phyloP scores from a whole-genome alignment of 2,329 filamentous ascomycete species.

The Talaromyces rugulosus region DNA sequence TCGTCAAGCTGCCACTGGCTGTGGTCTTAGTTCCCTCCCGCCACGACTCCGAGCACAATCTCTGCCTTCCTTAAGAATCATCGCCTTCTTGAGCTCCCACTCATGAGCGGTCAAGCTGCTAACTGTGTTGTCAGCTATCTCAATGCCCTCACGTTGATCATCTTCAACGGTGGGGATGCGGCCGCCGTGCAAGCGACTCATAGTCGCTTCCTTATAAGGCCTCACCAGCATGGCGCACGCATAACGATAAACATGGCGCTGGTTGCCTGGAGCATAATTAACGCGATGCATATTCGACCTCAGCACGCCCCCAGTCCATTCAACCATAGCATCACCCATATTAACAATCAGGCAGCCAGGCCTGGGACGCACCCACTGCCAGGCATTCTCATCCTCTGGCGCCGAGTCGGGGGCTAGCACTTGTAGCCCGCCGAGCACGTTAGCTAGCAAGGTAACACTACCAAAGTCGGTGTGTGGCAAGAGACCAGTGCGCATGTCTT shows the following conservation, averaged over 20 bases:
- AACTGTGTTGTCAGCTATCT: not conserved
- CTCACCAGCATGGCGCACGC: conserved; percentile 19
- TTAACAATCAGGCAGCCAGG: conserved; percentile 38
- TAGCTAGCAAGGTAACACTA: conserved; percentile 33
- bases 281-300: conserved; percentile 25
- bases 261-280: conserved; percentile 18
- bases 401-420: conserved; percentile 22
- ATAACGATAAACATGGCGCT: conserved; percentile 14
- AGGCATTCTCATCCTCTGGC: conserved; percentile 13
- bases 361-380: conserved; percentile 19
- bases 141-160: not conserved
- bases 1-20: not conserved
- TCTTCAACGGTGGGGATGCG: conserved; percentile 13
- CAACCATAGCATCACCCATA: conserved; percentile 46
- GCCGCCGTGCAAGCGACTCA: conserved; percentile 14
- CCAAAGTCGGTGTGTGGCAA: conserved; percentile 35
- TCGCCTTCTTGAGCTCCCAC: conserved; percentile 7
- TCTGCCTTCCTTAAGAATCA: conserved; percentile 1
- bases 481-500: conserved; percentile 22
- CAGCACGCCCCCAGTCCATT: conserved; percentile 40
- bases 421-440: conserved; percentile 34
- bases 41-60: conserved; percentile 6
- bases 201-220: conserved; percentile 13
- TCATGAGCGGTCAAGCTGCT: conserved; percentile 4
- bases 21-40: conserved; percentile 1